phyloP scores from a whole-genome alignment of 495 filamentous ascomycete genomes.

The Apiosordaria backusii region DNA sequence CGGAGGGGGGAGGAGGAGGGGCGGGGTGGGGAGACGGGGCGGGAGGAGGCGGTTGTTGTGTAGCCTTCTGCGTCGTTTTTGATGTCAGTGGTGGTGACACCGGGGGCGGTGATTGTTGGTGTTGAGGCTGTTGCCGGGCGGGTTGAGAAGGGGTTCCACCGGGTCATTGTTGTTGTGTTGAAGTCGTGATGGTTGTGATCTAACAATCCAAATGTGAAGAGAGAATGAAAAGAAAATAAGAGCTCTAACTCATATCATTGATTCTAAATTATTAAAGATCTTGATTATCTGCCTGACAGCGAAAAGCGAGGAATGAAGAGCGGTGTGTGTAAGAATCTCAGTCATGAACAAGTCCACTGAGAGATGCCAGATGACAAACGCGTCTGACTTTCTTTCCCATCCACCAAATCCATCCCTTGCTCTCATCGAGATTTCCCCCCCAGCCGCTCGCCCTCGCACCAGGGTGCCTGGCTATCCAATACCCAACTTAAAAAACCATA shows the following conservation, averaged over 20 bases:
- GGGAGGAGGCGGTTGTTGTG: not conserved
- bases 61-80: slow-evolving; percentile 21
- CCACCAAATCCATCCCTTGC: not conserved
- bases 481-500: not conserved
- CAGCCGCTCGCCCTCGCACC: not conserved
- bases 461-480: not conserved
- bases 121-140: too few relatives aligned
- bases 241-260: not conserved
- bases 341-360: not conserved
- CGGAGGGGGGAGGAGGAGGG: slow-evolving; percentile 4
- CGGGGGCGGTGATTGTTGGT: not conserved
- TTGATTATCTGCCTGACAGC: too few relatives aligned
- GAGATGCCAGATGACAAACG: not conserved
- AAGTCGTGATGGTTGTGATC: not conserved
- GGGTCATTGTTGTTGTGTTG: not conserved
- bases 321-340: not conserved
- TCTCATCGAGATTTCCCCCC: not conserved
- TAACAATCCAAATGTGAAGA: too few relatives aligned
- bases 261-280: not conserved
- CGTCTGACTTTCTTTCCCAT: not conserved
- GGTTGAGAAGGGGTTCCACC: not conserved
- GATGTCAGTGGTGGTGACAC: not conserved
- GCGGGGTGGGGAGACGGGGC: not conserved
- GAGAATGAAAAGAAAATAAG: not conserved
- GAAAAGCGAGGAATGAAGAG: not conserved